Conservation (phyloP, 2,329 filamentous ascomycete species). For the Beauveria varroae region DNA sequence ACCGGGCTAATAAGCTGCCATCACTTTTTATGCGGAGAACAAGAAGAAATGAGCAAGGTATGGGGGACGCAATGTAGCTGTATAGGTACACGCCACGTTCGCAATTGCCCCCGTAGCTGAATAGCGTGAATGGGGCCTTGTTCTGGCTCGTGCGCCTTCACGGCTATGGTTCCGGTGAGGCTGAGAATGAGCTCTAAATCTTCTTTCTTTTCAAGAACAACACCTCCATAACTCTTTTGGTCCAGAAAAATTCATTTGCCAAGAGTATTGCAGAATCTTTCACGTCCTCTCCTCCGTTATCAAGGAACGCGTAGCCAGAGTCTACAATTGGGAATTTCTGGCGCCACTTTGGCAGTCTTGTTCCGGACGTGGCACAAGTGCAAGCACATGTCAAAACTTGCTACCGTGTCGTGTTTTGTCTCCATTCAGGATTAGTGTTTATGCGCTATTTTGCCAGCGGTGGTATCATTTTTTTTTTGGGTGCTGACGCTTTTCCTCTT, state of each 20-base stretch:
- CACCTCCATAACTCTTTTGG: neutral
- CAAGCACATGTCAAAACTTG: neutral
- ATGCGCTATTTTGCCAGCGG: conserved; percentile 5
- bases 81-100: neutral
- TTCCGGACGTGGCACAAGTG: neutral
- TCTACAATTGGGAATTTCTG: neutral
- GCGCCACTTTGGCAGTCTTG: neutral
- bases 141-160: neutral
- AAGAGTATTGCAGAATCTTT: too few species aligned
- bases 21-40: too few species aligned
- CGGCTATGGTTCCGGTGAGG: conserved; percentile 4
- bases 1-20: too few species aligned
- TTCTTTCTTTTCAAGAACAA: neutral
- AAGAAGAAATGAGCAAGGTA: too few species aligned
- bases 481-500: neutral
- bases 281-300: too few species aligned
- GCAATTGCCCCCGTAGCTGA: neutral
- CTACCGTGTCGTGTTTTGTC: conserved; percentile 3
- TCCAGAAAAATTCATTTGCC: too few species aligned
- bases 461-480: conserved; percentile 4
- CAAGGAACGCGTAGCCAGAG: neutral
- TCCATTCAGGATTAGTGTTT: conserved; percentile 6
- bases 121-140: neutral
- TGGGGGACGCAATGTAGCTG: too few species aligned
- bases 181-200: neutral